Evolutionary conservation across 345 rosid species (phyloP), one percentile per base, ranked within the genome.

Genomic region (Rhodamnia argentea): DNA sequence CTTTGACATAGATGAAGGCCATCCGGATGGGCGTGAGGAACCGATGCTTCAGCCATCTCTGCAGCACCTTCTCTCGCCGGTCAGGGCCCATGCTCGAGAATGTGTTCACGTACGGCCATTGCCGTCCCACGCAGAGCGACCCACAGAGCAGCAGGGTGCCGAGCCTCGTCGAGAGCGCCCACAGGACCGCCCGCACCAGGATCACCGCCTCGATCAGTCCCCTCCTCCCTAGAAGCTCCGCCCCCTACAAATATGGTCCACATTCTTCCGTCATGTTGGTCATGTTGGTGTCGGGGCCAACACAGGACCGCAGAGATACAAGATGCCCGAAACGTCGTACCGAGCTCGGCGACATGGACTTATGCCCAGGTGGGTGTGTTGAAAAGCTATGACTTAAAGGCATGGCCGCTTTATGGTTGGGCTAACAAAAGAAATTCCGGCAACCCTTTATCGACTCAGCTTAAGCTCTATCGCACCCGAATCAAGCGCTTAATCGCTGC

Each of bases 71-170:
- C 83, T 96, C 98, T 50, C 98, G 94, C 83, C 88, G 93, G 47
- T 92, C 94, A 90, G 91, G 42, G 3, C 93, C 29, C 37, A 96
- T 87, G 37, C 87, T 62, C 5, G 90, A 83, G 83, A 95, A 96
- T 59, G 64, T 88, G 52, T 92, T 90, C 4, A 94, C 78, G 51
- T 42, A 93, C 1, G 98, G 95, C 96, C 94, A 90, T 75, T 85
- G 91, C 23, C 78, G 9, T 10, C 83, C 90, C 24, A 92, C 75
- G 90, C 95, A 90, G 3, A 91, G 91, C 6, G 89, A 86, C 56
- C 99, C 98, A 82, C 97, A 94, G 1, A 96, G 89, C 86, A 96
- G 44, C 14, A 94, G 42, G 1, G 96, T 94, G 24, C 99, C 99
- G 78, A 96, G 12, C 90, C 94, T 91, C 2, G 98, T 94, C 10